Percentiles rank a stretch among this genome's conserved stretches.
Conservation (phyloP, 805 yeast genomes). For the Metschnikowia arizonensis region DNA sequence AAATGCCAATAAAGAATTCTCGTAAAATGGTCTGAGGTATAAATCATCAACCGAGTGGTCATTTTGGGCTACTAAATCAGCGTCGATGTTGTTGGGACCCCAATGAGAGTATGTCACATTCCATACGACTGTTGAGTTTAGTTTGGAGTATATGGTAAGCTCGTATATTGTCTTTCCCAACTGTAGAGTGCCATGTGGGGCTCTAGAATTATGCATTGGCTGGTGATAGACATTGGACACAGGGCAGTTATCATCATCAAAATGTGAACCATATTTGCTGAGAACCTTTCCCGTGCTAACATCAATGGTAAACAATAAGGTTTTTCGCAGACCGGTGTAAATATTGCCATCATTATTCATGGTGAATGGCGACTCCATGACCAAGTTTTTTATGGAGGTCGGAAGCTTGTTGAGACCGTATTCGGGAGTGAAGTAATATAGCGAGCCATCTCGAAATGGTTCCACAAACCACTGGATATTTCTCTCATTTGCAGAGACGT, state of each 20-base stretch:
- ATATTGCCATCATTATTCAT: constrained; percentile 69
- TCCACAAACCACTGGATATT: constrained; percentile 79
- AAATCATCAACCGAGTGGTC: constrained; percentile 63
- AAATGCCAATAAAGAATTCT: constrained; percentile 71
- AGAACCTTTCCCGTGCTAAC: constrained; percentile 69
- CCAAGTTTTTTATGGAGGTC: constrained; percentile 69
- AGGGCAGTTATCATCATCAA: constrained; percentile 29
- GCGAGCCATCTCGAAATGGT: constrained; percentile 78
- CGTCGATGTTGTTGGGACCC: constrained; percentile 87
- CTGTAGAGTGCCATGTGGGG: constrained; percentile 1
- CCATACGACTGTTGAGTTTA: constrained; percentile 60
- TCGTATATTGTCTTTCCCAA: constrained; percentile 69
- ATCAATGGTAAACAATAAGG: constrained; percentile 73
- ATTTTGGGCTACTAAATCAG: constrained; percentile 46
- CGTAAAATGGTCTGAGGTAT: constrained; percentile 81
- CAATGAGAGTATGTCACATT: constrained; percentile 82
- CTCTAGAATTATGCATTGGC: neutral
- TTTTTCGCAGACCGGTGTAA: constrained; percentile 78
- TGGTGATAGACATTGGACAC: constrained; percentile 26
- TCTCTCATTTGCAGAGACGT: constrained; percentile 15
- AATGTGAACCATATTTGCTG: constrained; percentile 55
- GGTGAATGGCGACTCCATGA: constrained; percentile 82
- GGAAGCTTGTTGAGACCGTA: constrained; percentile 80
- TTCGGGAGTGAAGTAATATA: constrained; percentile 73
- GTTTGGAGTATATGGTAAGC: constrained; percentile 69